Base-by-base conservation (phyloP, 2,329 filamentous ascomycete species). In the Aureobasidium vineae region DNA sequence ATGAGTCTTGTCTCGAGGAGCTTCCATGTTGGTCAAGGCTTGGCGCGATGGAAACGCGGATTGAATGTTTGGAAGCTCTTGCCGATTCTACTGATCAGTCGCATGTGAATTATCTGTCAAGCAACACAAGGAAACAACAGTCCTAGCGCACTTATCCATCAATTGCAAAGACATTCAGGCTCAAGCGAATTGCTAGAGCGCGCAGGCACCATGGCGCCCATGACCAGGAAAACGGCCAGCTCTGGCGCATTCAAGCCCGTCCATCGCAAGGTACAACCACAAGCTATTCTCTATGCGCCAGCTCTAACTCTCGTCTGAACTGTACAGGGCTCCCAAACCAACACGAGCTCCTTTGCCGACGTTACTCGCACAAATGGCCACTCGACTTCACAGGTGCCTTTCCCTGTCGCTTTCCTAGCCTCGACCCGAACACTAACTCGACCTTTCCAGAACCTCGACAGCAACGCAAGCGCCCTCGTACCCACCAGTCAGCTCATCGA, bases 401-500 rank as follows among this genome's bases (percentile, higher is more conserved):
- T 15, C 19, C 31, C 59, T 49, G 31, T 41, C 40, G 23, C 33
- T 45, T n/a, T 21, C 5, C 4, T 41, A 16, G n/a, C 47, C 41
- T 2, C 36, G 16, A 23, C 40, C 15, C 6, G 36, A 47, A 5
- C 21, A 38, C 54, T 59, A 49, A 66, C 41, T 16, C 28, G 11
- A 21, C 4, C 28, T 13, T 28, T 21, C 8, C 40, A 69, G 31
- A 41, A 45, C 26, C 40, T 33, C n/a, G 41, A 47, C 21, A 52
- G 41, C 41, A 60, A 65, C 21, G 40, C 26, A 11, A 31, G 23
- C n/a, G 60, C 66, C 19, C 54, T 59, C 38, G 54, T 63, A 40
- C 26, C 78, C 40, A 77, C 79, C 19, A 78, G 80, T 28, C 80
- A 81, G 69, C 77, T 83, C 23, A 78, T 79, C 64, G 79, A 85